phyloP scores from a whole-genome alignment of 176 grass and related monocot genomes.

The Musa beccarii region DNA sequence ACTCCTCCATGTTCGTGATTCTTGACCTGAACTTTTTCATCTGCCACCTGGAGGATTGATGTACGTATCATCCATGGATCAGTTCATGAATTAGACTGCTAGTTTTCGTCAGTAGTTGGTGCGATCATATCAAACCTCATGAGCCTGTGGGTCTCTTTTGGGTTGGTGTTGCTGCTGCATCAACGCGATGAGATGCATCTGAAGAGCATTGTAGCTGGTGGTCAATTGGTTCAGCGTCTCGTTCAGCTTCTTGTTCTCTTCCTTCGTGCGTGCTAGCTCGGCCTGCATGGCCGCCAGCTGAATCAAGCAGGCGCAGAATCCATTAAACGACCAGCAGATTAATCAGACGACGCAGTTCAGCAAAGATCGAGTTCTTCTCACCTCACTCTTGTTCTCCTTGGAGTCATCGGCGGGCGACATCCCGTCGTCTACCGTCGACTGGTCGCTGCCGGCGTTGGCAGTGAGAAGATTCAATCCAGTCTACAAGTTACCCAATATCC shows the following conservation, averaged over 20 bases:
- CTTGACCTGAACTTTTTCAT: background rate
- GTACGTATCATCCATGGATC: background rate
- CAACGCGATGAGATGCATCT: conserved; percentile 69
- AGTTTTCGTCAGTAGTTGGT: too few relatives aligned
- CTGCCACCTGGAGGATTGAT: conserved; percentile 8
- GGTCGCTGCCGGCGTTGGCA: conserved; percentile 57
- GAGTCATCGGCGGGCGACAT: conserved; percentile 26
- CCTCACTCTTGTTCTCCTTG: conserved; percentile 43
- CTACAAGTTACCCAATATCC: background rate
- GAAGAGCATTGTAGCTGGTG: conserved; percentile 61
- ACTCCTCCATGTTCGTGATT: background rate
- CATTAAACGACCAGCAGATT: background rate
- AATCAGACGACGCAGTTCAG: background rate
- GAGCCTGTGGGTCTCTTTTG: background rate
- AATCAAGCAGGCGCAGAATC: background rate
- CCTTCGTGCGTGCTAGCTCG: conserved; percentile 66
- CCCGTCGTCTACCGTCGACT: conserved; percentile 52
- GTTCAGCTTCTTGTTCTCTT: conserved; percentile 78
- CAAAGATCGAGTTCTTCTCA: conserved; percentile 12
- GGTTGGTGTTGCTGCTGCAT: conserved; percentile 42
- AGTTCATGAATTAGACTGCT: too few relatives aligned
- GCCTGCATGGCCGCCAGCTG: conserved; percentile 48
- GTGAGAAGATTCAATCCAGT: conserved; percentile 38
- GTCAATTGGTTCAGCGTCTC: conserved; percentile 73
- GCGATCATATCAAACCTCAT: too few relatives aligned